Evolutionary conservation across 2,329 filamentous ascomycete species (phyloP).

Genomic region (Fusarium paranaense): DNA sequence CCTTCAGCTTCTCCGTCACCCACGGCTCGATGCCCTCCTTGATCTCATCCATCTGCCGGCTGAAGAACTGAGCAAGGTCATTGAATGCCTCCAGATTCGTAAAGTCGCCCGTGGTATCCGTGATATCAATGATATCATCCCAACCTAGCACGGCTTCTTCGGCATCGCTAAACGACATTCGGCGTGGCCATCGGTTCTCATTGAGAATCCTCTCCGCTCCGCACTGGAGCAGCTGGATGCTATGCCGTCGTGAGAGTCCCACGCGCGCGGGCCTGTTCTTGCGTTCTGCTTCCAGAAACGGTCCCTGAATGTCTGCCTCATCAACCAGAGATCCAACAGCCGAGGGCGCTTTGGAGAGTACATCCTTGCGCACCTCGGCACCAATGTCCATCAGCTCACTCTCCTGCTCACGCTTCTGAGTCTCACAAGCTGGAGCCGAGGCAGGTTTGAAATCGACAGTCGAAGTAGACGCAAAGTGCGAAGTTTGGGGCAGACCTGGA

Average conservation of each 20-base stretch:
- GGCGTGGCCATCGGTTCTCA: conserved; percentile 75
- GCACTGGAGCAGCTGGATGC: conserved; percentile 55
- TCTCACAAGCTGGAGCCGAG: conserved; percentile 40
- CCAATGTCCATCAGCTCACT: conserved; percentile 47
- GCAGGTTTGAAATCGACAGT: conserved; percentile 40
- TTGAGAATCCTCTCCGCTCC: conserved; percentile 52
- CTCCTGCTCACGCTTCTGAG: conserved; percentile 40
- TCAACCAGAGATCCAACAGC: conserved; percentile 69
- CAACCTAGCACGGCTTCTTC: conserved; percentile 80
- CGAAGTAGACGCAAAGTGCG: conserved; percentile 43
- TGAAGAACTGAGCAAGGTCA: conserved; percentile 68
- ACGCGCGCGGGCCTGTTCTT: conserved; percentile 57
- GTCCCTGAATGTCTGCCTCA: conserved; percentile 69
- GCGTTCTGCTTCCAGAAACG: conserved; percentile 61
- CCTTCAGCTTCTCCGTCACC: conserved; percentile 68
- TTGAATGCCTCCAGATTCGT: conserved; percentile 51
- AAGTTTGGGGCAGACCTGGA: conserved; percentile 39
- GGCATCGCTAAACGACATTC: conserved; percentile 80
- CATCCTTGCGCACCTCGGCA: conserved; percentile 57
- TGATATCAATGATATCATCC: conserved; percentile 64
- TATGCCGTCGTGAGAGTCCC: conserved; percentile 72
- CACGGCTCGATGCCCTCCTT: conserved; percentile 68
- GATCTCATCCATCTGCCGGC: conserved; percentile 63
- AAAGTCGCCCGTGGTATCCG: conserved; percentile 46
- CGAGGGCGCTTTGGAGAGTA: conserved; percentile 61